phyloP scores from a whole-genome alignment of 768 basidiomycete genomes.

The Myochromella boudieri region DNA sequence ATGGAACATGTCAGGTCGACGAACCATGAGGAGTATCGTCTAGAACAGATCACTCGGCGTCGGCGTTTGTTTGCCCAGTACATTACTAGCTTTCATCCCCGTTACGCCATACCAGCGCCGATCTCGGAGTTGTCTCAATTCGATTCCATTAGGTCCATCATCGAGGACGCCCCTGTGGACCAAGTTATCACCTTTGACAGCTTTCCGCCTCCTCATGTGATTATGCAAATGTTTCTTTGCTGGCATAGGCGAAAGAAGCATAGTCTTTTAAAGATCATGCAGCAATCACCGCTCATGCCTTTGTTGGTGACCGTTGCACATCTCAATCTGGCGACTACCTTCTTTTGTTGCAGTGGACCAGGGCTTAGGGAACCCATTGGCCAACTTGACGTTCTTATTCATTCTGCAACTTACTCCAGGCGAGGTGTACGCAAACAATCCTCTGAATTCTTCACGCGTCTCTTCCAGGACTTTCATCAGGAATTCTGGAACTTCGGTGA shows the following conservation, averaged over 20 bases:
- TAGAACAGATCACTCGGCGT: constrained; percentile 17
- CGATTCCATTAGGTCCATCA: constrained; percentile 19
- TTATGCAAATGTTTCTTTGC: constrained; percentile 11
- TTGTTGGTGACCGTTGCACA: constrained; percentile 1
- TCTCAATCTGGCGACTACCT: constrained; percentile 25
- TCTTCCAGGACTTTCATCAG: constrained; percentile 22
- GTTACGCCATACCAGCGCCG: constrained; percentile 10
- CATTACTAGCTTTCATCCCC: constrained; percentile 12
- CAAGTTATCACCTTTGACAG: constrained; percentile 13
- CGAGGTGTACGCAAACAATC: constrained; percentile 9
- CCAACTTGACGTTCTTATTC: constrained; percentile 16
- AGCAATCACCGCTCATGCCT: constrained; percentile 10
- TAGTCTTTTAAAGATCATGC: constrained; percentile 19
- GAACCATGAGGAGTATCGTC: constrained; percentile 14
- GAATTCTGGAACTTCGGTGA: constrained; percentile 22
- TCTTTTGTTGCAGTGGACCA: constrained; percentile 19
- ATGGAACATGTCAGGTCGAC: constrained; percentile 32
- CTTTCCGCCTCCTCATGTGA: constrained; percentile 15
- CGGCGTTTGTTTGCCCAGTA: constrained; percentile 20
- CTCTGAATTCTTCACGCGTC: constrained; percentile 12
- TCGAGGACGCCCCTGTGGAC: constrained; percentile 16
- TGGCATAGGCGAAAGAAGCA: constrained; percentile 16
- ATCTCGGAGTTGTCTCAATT: constrained; percentile 19
- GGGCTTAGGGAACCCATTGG: constrained; percentile 18
- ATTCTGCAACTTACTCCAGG: constrained; percentile 16